Conservation (phyloP, 352 stramenopile genomes). For the Phytophthora hibernalis region DNA sequence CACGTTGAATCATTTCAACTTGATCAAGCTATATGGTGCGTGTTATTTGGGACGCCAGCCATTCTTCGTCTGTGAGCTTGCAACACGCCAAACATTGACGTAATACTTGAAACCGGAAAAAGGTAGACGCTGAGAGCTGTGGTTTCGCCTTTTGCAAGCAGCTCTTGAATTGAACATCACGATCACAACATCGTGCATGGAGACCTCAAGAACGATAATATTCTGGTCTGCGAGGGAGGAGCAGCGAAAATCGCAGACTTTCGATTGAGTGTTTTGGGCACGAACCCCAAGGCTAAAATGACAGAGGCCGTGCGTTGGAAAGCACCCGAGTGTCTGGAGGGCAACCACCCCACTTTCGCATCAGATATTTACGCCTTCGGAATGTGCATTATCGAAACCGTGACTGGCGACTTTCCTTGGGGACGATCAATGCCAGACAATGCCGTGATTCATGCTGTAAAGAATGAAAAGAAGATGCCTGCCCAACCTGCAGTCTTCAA, state of each 20-base stretch:
- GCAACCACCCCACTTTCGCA: constrained; percentile 18
- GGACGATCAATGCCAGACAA: constrained; percentile 13
- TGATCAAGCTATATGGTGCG: constrained; percentile 42
- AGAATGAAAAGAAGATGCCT: constrained; percentile 26
- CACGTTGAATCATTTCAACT: constrained; percentile 40
- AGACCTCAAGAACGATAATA: constrained; percentile 43
- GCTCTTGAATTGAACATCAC: constrained; percentile 41
- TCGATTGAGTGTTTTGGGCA: constrained; percentile 33
- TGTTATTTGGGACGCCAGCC: constrained; percentile 32
- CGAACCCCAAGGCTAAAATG: constrained; percentile 15
- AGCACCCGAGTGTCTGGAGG: constrained; percentile 34
- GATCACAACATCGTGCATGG: constrained; percentile 42
- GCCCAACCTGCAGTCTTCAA: constrained; percentile 21
- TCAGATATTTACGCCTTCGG: constrained; percentile 48
- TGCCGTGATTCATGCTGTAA: constrained; percentile 18
- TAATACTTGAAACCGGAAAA: constrained; percentile 31
- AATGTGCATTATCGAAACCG: constrained; percentile 49
- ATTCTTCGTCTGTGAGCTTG: constrained; percentile 42
- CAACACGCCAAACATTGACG: constrained; percentile 27
- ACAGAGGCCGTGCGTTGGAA: constrained; percentile 35
- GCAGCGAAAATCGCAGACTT: constrained; percentile 43
- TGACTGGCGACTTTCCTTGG: constrained; percentile 39
- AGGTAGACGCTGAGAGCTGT: constrained; percentile 29
- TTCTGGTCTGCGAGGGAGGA: constrained; percentile 37
- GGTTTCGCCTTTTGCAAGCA: constrained; percentile 39